These are phyloP conservation scores for Raddia guianensis DNA, from an alignment of 176 grass and related monocot species.

Conservation along the genomic window DNA sequence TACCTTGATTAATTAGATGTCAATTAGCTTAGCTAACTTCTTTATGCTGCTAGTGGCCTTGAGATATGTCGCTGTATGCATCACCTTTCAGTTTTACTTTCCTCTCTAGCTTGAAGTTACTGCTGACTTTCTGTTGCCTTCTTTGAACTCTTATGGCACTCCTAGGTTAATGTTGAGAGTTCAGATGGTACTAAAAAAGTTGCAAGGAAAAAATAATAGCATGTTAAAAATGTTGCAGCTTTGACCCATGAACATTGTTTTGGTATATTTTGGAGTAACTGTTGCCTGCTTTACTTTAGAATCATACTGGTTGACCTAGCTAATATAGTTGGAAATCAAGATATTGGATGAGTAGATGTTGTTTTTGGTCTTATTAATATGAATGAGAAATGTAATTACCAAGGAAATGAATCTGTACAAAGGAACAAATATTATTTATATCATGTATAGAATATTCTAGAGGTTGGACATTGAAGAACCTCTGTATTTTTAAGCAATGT, in stretches of 20 bases:
- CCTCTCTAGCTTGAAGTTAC: neutral
- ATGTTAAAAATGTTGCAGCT: neutral
- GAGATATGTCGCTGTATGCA: neutral
- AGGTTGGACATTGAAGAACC: neutral
- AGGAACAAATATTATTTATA: neutral
- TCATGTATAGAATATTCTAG: neutral
- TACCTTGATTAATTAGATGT: neutral
- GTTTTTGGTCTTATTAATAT: neutral
- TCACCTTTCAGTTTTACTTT: neutral
- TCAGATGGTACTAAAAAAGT: neutral
- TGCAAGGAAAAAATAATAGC: neutral
- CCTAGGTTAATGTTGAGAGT: neutral
- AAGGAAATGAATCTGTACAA: neutral
- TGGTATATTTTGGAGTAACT: neutral
- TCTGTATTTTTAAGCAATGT: neutral
- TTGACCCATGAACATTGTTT: neutral
- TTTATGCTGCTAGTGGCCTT: neutral
- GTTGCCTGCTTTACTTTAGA: neutral
- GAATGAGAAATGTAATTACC: neutral
- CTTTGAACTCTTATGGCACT: neutral
- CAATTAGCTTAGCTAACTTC: neutral
- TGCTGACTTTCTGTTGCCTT: neutral
- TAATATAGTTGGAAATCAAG: neutral
- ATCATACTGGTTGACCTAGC: neutral
- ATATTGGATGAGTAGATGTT: neutral